Base-by-base conservation (phyloP, 176 grass and related monocot species). In the Oryza officinalis region DNA sequence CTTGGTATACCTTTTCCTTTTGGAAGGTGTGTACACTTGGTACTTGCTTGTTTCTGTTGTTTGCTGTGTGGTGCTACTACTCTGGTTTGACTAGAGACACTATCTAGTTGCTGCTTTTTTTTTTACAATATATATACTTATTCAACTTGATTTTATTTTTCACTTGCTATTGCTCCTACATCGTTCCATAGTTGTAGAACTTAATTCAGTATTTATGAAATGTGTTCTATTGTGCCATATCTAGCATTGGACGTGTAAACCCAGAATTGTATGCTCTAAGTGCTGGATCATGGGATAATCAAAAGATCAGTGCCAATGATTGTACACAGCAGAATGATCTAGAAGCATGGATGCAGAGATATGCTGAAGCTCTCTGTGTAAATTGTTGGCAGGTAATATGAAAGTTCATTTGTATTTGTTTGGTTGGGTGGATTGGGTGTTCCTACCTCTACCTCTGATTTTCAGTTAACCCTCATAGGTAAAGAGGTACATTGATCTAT, bases 1-100 rank as follows among this genome's bases (percentile, higher is more conserved):
- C 91, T 98, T 30, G 93, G 96, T 83, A 86, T 98, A 90, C 96
- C 96, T 69, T 95, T 92, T 93, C 96, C 96, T 82, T 98, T 93
- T 87, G 96, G 96, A 93, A 98, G 96, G 96, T 98, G 35, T 22
- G 73, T 80, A 70, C 11, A 33, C 67, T 77, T 74, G 4, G 77
- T 79, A 20, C 40, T 59, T 61, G 18, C 50, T 47, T 61, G 82
- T 84, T 84, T 88, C n/a, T 35, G 60, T 74, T 35, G 45, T 4
- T 78, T 68, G 78, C 8, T 72, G 72, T 91, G 63, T 59, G 32
- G 32, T 71, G 64, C 78, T 28, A 73, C n/a, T 31, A 61, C 59
- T 76, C 72, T 85, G 69, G 22, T 38, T 78, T 87, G 26, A 76
- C 54, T 64, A 15, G 35, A 65, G n/a, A 33, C 59, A 67, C 25